phyloP scores from a whole-genome alignment of 306 rosid genomes.

The Fragaria iinumae region DNA sequence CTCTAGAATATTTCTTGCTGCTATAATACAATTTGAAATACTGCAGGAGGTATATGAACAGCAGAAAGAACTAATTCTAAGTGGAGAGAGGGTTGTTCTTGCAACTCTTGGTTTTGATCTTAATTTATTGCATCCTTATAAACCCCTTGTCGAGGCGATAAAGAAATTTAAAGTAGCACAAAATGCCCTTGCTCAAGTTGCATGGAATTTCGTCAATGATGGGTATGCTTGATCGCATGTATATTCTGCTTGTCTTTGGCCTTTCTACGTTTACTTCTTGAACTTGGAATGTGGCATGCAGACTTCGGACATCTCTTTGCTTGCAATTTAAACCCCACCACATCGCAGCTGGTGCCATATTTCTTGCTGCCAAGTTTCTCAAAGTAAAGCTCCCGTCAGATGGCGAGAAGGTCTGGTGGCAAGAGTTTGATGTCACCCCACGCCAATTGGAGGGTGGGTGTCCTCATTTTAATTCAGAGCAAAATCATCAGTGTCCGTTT shows the following conservation, averaged over 20 bases:
- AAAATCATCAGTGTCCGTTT: conserved; percentile 17
- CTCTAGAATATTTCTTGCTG: background rate
- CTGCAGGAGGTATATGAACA: conserved; percentile 94
- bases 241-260: conserved; percentile 41
- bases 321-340: conserved; percentile 99
- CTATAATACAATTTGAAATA: conserved; percentile 17
- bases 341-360: conserved; percentile 99
- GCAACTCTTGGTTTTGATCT: conserved; percentile 96
- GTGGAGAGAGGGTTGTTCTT: conserved; percentile 95
- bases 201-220: conserved; percentile 98
- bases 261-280: conserved; percentile 45
- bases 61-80: conserved; percentile 83
- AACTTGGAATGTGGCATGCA: conserved; percentile 71
- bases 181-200: conserved; percentile 98
- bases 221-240: conserved; percentile 65
- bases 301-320: conserved; percentile 98
- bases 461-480: conserved; percentile 44
- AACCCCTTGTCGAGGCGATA: conserved; percentile 98
- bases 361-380: conserved; percentile 97
- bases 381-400: conserved; percentile 98
- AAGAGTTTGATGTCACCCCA: conserved; percentile 98
- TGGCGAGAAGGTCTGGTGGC: conserved; percentile 99
- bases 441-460: conserved; percentile 99
- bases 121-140: conserved; percentile 93
- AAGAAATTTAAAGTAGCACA: conserved; percentile 98